Base-by-base conservation (phyloP, 1,284 basidiomycete species). In the Moesziomyces antarcticus region DNA sequence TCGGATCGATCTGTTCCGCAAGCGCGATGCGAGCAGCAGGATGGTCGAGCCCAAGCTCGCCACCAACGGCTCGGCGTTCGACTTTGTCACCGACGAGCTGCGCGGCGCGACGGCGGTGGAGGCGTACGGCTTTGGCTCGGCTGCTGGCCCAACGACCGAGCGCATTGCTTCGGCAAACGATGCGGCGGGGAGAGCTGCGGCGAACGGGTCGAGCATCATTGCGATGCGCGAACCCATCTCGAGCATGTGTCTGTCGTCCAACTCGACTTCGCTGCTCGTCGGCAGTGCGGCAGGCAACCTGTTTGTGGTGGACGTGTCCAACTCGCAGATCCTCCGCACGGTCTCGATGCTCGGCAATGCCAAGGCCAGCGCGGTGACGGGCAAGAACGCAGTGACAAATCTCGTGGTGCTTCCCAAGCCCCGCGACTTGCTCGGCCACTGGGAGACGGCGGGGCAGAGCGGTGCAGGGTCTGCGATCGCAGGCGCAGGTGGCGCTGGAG, bases 241-340 rank as follows among this genome's bases (percentile, higher is more conserved):
- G 1, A 85, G 89, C 1, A 85, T 97, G 5, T 85, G 90, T 1
- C 89, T 96, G 45, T 95, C 94, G 0, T 82, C 91, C 14, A 90
- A 90, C 6, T 89, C 89, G 0, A 88, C 91, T 0, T 87, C 91
- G 33, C 88, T 84, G 25, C 54, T 80, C 14, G 60, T 85, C 40
- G 82, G 84, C 46, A 83, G 83, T n/a, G 21, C 63, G 10, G 52
- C 71, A 2, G 95, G 35, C 8, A 85, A 89, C n/a, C 89, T 97
- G 50, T 89, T 92, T 63, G 84, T 94, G 30, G 93, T 95, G 81
- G 92, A 97, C 70, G 88, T 96, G 37, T 89, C 92, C 1, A 96
- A 95, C 1, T 92, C 95, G 77, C 94, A 98, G 82, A 89, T 91
- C 33, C 86, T 96, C 27, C 91, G 93, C 37, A 91, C 91, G 18